Conservation (phyloP, 2,329 filamentous ascomycete species). For the Spiromastix sp. region DNA sequence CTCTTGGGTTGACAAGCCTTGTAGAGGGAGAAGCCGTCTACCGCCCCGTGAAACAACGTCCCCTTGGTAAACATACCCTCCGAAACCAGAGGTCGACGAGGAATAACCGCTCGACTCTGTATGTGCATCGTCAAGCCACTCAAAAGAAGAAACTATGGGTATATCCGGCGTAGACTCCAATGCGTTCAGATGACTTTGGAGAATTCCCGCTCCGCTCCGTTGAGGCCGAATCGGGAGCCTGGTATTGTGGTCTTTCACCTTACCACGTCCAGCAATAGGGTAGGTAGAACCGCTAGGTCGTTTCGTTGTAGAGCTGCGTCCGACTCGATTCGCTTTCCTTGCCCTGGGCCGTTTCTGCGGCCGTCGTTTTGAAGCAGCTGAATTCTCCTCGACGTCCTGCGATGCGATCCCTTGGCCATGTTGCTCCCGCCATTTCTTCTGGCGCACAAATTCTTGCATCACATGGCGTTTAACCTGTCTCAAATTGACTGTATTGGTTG, state of each 20-base stretch:
- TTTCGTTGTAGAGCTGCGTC: neutral
- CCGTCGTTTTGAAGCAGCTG: too few relatives aligned
- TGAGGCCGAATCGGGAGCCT: too few relatives aligned
- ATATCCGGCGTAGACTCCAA: neutral
- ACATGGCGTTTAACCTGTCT: slow-evolving; percentile 34
- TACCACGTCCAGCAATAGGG: neutral
- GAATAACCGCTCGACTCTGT: neutral
- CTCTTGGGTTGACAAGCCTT: neutral
- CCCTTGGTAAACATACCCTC: slow-evolving; percentile 1
- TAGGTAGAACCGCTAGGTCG: neutral
- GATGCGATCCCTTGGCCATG: neutral
- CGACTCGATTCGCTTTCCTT: neutral
- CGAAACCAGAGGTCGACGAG: neutral
- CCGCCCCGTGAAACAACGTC: slow-evolving; percentile 1
- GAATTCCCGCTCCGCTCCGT: neutral
- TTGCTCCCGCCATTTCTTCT: slow-evolving; percentile 17
- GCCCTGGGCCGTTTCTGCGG: neutral
- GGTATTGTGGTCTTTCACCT: too few relatives aligned
- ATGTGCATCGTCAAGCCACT: neutral
- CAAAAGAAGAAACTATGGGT: too few relatives aligned
- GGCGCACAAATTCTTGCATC: slow-evolving; percentile 33
- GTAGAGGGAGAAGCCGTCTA: too few relatives aligned
- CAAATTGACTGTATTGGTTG: slow-evolving; percentile 25
- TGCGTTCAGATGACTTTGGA: neutral
- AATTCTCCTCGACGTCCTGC: neutral